These are phyloP conservation scores for Oxyria digyna DNA, from an alignment of 148 eudicot genomes.

Conservation along the genomic window DNA sequence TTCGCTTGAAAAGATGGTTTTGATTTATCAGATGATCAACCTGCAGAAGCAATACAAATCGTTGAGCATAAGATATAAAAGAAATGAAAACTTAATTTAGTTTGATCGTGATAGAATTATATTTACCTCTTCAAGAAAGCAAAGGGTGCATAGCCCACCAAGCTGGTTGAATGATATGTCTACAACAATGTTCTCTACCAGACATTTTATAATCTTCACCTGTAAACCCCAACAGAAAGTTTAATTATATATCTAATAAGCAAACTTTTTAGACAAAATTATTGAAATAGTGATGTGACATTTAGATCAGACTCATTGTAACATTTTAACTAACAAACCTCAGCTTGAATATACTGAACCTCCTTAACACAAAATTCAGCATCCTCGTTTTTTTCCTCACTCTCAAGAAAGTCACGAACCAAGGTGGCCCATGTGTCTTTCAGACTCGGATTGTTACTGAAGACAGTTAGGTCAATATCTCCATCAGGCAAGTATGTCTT, in stretches of 20 bases:
- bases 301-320: not conserved
- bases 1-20: constrained; percentile 86
- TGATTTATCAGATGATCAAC: constrained; percentile 71
- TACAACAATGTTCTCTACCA: constrained; percentile 66
- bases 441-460: constrained; percentile 39
- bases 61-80: not conserved
- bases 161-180: constrained; percentile 77
- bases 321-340: constrained; percentile 23
- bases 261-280: not conserved
- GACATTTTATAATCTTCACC: constrained; percentile 74
- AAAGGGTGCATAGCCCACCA: constrained; percentile 78
- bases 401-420: constrained; percentile 68
- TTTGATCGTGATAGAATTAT: not conserved
- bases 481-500: constrained; percentile 97
- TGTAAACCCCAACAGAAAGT: constrained; percentile 13
- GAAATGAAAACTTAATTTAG: not conserved
- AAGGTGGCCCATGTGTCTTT: constrained; percentile 76
- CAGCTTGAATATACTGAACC: constrained; percentile 95
- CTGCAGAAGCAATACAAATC: constrained; percentile 22
- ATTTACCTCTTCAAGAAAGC: constrained; percentile 68
- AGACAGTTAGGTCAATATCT: constrained; percentile 82
- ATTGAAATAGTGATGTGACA: not conserved
- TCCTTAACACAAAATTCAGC: constrained; percentile 91
- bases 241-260: not conserved
- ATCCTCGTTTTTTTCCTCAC: constrained; percentile 73